Conservation (phyloP, 75 land plant species). For the Selaginella moellendorffii region DNA sequence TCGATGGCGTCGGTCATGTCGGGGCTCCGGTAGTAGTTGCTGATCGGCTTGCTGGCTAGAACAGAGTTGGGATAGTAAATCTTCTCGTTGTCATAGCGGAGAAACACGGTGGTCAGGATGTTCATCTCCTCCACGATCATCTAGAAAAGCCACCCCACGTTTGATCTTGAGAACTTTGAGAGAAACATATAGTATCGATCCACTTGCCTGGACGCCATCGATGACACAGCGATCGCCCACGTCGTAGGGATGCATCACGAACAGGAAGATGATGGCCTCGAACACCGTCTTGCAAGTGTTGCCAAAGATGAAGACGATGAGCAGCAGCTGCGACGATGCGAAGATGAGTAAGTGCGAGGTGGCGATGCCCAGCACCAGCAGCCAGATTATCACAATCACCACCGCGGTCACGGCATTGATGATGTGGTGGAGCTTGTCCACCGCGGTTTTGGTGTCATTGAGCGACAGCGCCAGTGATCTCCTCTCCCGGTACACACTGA, state of each 20-base stretch:
- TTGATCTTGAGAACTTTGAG: too few relatives aligned
- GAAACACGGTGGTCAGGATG: conserved; percentile 43
- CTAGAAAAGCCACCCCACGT: too few relatives aligned
- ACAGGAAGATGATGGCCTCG: conserved; percentile 55
- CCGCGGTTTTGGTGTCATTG: background rate
- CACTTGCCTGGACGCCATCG: conserved; percentile 48
- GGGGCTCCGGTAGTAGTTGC: conserved; percentile 49
- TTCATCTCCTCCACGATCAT: conserved; percentile 49
- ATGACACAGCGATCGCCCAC: conserved; percentile 59
- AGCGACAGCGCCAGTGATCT: conserved; percentile 1
- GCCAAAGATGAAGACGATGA: conserved; percentile 44
- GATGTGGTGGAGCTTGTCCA: conserved; percentile 4
- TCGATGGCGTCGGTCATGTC: conserved; percentile 47
- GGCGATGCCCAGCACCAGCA: conserved; percentile 40
- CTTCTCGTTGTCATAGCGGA: conserved; percentile 33
- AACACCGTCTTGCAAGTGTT: conserved; percentile 41
- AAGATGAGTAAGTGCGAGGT: conserved; percentile 39
- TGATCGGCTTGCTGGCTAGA: conserved; percentile 43
- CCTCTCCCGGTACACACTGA: conserved; percentile 1
- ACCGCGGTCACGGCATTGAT: background rate
- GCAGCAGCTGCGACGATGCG: conserved; percentile 39
- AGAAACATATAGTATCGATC: background rate
- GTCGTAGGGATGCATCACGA: conserved; percentile 59
- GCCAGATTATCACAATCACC: conserved; percentile 20
- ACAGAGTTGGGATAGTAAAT: conserved; percentile 42